These are phyloP conservation scores for Pezicula rhizophila DNA, from an alignment of 2,329 filamentous ascomycete genomes.

Conservation along the genomic window DNA sequence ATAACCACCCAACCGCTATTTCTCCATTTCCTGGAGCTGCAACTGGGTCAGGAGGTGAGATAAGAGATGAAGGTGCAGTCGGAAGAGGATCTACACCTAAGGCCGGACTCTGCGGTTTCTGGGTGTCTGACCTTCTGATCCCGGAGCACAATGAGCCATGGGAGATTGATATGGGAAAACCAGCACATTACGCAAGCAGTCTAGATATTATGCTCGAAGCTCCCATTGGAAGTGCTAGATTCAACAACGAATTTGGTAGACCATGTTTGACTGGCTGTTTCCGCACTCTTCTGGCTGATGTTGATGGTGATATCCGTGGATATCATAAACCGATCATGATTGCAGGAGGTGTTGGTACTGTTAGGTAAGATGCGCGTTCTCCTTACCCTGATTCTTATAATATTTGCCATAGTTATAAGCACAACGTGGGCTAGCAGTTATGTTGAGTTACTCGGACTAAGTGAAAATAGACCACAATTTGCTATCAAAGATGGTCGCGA, in stretches of 20 bases:
- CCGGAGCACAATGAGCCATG: slow-evolving; percentile 78
- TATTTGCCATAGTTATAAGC: too few species aligned
- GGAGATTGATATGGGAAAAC: slow-evolving; percentile 87
- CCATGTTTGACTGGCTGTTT: slow-evolving; percentile 88
- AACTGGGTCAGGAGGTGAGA: slow-evolving; percentile 92
- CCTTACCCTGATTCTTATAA: too few species aligned
- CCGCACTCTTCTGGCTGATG: slow-evolving; percentile 73
- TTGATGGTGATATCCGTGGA: slow-evolving; percentile 69
- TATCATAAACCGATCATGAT: slow-evolving; percentile 99
- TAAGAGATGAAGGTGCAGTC: slow-evolving; percentile 90
- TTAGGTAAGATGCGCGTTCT: slow-evolving; percentile 30
- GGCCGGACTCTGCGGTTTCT: slow-evolving; percentile 86
- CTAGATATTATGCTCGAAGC: slow-evolving; percentile 97
- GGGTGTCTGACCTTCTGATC: slow-evolving; percentile 89
- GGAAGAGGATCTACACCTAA: slow-evolving; percentile 90
- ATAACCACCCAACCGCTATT: slow-evolving; percentile 95
- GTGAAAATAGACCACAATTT: slow-evolving; percentile 62
- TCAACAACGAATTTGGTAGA: slow-evolving; percentile 96
- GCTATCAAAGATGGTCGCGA: slow-evolving; percentile 76
- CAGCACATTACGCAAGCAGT: slow-evolving; percentile 86
- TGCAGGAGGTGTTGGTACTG: slow-evolving; percentile 88
- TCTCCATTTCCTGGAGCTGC: slow-evolving; percentile 89
- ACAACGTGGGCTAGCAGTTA: too few species aligned
- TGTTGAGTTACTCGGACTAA: too few species aligned
- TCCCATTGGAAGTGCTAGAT: slow-evolving; percentile 87